Evolutionary conservation across 169 alveolate genomes (phyloP).

Genomic region (Eimeria falciformis): DNA sequence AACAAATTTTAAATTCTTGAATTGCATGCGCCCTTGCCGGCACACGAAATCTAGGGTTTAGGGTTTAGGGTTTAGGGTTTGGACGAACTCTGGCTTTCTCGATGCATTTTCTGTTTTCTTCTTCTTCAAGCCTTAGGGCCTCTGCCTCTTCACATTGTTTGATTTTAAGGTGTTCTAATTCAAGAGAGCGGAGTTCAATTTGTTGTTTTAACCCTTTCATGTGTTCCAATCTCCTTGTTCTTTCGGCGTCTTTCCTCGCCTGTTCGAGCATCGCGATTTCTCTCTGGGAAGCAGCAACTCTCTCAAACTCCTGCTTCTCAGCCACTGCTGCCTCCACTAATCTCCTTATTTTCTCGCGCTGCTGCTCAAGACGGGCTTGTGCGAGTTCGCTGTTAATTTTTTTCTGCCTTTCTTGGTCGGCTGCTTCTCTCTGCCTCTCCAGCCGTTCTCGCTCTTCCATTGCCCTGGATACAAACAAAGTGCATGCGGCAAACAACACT

Average conservation of each 20-base stretch:
- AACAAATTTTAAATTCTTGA: background rate
- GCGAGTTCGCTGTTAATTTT: slow-evolving; percentile 59
- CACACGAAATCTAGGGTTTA: background rate
- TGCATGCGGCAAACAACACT: too few species aligned
- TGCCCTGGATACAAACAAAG: slow-evolving; percentile 45
- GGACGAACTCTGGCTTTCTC: slow-evolving; percentile 34
- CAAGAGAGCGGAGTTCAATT: slow-evolving; percentile 50
- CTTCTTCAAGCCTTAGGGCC: slow-evolving; percentile 45
- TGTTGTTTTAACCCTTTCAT: slow-evolving; percentile 82
- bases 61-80: background rate
- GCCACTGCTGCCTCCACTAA: slow-evolving; percentile 56
- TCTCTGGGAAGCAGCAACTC: slow-evolving; percentile 80
- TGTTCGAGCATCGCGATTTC: slow-evolving; percentile 84
- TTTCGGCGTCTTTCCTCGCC: slow-evolving; percentile 84
- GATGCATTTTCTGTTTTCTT: slow-evolving; percentile 29
- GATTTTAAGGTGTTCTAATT: background rate
- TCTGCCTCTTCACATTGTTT: slow-evolving; percentile 28
- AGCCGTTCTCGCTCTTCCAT: slow-evolving; percentile 70
- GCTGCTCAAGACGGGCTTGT: slow-evolving; percentile 58
- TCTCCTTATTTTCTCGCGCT: slow-evolving; percentile 39
- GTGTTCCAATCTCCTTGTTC: slow-evolving; percentile 79
- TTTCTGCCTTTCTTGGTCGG: slow-evolving; percentile 4
- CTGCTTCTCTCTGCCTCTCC: slow-evolving; percentile 49
- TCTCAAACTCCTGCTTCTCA: slow-evolving; percentile 87
- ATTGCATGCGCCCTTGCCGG: too few species aligned